Evolutionary conservation across 805 yeast genomes (phyloP).

Genomic region (Metschnikowia anglica): DNA sequence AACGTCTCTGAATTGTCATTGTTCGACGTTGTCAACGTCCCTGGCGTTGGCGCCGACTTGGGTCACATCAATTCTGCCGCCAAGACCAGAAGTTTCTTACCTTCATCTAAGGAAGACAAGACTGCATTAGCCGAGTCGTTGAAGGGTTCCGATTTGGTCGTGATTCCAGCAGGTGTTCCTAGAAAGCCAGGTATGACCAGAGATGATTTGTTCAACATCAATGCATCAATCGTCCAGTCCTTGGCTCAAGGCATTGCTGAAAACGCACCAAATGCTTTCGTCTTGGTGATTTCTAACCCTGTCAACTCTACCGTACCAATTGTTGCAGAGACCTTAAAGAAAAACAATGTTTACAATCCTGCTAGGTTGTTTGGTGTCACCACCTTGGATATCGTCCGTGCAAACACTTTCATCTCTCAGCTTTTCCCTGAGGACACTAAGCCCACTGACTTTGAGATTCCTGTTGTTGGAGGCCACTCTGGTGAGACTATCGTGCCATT

Average conservation of each 20-base stretch:
- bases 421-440: slow-evolving; percentile 43
- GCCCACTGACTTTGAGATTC: slow-evolving; percentile 57
- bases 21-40: slow-evolving; percentile 80
- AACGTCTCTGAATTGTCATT: slow-evolving; percentile 65
- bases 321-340: slow-evolving; percentile 74
- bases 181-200: slow-evolving; percentile 95
- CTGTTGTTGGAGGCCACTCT: slow-evolving; percentile 93
- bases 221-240: slow-evolving; percentile 75
- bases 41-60: slow-evolving; percentile 88
- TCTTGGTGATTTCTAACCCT: slow-evolving; percentile 86
- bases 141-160: slow-evolving; percentile 47
- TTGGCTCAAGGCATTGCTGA: slow-evolving; percentile 75
- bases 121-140: slow-evolving; percentile 47
- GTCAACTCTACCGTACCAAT: slow-evolving; percentile 92
- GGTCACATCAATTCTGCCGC: slow-evolving; percentile 77
- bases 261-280: slow-evolving; percentile 70
- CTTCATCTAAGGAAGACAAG: slow-evolving; percentile 50
- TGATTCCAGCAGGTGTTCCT: slow-evolving; percentile 86
- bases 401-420: slow-evolving; percentile 74
- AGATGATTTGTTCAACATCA: slow-evolving; percentile 82
- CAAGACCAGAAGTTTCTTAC: slow-evolving; percentile 57
- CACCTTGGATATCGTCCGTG: slow-evolving; percentile 82
- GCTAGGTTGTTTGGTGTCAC: slow-evolving; percentile 83
- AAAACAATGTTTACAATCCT: slow-evolving; percentile 67
- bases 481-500: slow-evolving; percentile 93